A percentile compares a stretch with the other conserved stretches of the same genome.
Conservation (phyloP, 176 grass and related monocot genomes). For the Triticum urartu region DNA sequence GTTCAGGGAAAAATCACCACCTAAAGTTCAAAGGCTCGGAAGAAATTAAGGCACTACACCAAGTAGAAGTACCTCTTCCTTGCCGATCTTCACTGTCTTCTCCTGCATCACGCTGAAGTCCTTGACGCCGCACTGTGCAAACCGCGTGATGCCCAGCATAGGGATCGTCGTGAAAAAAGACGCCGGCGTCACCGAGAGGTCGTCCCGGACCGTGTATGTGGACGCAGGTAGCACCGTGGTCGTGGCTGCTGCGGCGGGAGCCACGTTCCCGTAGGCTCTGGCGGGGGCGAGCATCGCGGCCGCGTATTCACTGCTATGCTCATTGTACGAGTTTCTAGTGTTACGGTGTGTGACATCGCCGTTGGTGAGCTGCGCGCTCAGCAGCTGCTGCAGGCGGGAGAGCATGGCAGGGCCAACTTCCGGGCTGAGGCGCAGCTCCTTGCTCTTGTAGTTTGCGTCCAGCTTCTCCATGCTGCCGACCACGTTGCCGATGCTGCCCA, state of each 20-base stretch:
- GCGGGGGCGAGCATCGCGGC: background rate
- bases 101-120: conserved; percentile 12
- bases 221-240: background rate
- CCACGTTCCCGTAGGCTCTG: background rate
- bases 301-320: too few relatives aligned
- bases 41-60: too few relatives aligned
- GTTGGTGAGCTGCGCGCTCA: background rate
- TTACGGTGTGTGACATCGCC: background rate
- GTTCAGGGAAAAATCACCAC: too few relatives aligned
- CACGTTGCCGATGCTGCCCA: conserved; percentile 30
- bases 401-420: background rate
- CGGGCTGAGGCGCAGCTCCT: background rate
- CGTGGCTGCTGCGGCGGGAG: background rate
- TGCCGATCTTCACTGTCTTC: conserved; percentile 26
- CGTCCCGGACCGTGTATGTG: background rate
- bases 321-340: background rate
- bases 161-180: background rate
- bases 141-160: background rate
- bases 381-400: background rate
- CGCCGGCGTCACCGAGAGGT: conserved; percentile 3
- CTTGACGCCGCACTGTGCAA: conserved; percentile 15
- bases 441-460: conserved; percentile 6
- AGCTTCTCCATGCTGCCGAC: conserved; percentile 24
- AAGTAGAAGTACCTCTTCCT: conserved; percentile 23
- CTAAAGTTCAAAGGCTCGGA: background rate